Evolutionary conservation across 2,329 filamentous ascomycete species (phyloP).

Genomic region (Huntiella moniliformis): DNA sequence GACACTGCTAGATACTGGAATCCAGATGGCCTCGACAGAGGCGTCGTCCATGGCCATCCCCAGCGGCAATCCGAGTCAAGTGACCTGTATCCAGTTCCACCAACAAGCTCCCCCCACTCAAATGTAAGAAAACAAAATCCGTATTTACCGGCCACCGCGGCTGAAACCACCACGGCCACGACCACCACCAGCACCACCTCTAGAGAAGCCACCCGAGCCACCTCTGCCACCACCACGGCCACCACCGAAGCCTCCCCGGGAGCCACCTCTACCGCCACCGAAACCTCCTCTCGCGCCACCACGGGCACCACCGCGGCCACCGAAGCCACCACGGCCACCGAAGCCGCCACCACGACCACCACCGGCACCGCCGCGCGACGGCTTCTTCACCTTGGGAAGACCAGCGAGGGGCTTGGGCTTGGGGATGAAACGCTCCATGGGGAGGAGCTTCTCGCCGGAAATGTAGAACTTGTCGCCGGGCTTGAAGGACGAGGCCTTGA

Average conservation of each 20-base stretch:
- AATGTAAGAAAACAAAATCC: neutral
- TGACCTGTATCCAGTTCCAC: no score
- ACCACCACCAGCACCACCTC: slow-evolving; percentile 15
- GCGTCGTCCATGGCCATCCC: no score
- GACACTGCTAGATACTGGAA: no score
- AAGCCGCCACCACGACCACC: slow-evolving; percentile 21
- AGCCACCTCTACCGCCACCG: slow-evolving; percentile 16
- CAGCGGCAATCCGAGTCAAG: no score
- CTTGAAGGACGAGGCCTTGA: slow-evolving; percentile 89
- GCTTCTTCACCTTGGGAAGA: slow-evolving; percentile 37
- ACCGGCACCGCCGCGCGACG: slow-evolving; percentile 28
- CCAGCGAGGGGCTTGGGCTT: slow-evolving; percentile 65
- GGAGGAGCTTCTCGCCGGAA: slow-evolving; percentile 80
- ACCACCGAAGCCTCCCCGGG: slow-evolving; percentile 17
- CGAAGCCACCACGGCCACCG: slow-evolving; percentile 18
- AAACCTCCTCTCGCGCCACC: slow-evolving; percentile 18
- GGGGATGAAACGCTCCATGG: slow-evolving; percentile 87
- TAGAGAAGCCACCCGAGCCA: slow-evolving; percentile 6
- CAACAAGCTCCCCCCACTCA: no score
- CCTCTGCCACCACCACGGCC: slow-evolving; percentile 6
- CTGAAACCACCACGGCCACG: slow-evolving; percentile 16
- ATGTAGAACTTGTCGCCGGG: slow-evolving; percentile 95
- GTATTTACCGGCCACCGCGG: slow-evolving; percentile 11
- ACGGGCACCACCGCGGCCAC: slow-evolving; percentile 19
- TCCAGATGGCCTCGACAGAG: no score